A percentile compares a stretch with the other conserved stretches of the same genome.
These are phyloP conservation scores for Lathyrus oleraceus DNA, from an alignment of 306 rosid genomes.

Conservation along the genomic window DNA sequence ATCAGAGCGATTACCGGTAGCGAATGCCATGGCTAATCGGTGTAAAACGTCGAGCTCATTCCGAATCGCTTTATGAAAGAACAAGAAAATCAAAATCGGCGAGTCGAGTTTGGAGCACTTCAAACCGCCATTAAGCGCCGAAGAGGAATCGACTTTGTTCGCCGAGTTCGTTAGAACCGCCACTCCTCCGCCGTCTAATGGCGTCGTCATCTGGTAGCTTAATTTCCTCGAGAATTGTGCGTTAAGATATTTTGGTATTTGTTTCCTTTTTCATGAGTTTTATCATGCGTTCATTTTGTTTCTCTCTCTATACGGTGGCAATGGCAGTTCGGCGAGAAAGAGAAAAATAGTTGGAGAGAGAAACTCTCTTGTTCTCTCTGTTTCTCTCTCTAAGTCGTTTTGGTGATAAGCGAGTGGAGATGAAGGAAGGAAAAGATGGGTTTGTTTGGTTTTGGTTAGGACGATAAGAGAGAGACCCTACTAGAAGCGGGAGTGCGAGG, in stretches of 20 bases:
- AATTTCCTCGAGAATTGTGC: not conserved
- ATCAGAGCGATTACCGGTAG: slow-evolving; percentile 71
- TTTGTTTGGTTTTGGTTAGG: slow-evolving; percentile 21
- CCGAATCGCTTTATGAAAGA: slow-evolving; percentile 89
- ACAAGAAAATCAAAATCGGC: slow-evolving; percentile 83
- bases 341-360: slow-evolving; percentile 6
- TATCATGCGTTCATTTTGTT: not conserved
- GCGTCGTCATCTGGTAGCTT: slow-evolving; percentile 61
- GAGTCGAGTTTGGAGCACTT: slow-evolving; percentile 58
- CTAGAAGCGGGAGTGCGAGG: slow-evolving; percentile 6
- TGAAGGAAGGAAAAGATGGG: slow-evolving; percentile 38
- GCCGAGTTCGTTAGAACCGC: slow-evolving; percentile 70
- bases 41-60: slow-evolving; percentile 90
- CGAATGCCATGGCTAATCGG: slow-evolving; percentile 81
- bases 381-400: slow-evolving; percentile 38
- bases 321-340: slow-evolving; percentile 22
- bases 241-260: not conserved
- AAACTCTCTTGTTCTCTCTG: not conserved
- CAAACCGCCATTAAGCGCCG: slow-evolving; percentile 49
- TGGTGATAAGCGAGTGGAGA: slow-evolving; percentile 45
- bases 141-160: slow-evolving; percentile 63
- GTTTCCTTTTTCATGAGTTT: not conserved
- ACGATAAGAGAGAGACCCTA: slow-evolving; percentile 25
- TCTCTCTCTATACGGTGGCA: not conserved
- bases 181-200: slow-evolving; percentile 76